phyloP scores from a whole-genome alignment of 768 basidiomycete genomes.

The Amanita rimosa region DNA sequence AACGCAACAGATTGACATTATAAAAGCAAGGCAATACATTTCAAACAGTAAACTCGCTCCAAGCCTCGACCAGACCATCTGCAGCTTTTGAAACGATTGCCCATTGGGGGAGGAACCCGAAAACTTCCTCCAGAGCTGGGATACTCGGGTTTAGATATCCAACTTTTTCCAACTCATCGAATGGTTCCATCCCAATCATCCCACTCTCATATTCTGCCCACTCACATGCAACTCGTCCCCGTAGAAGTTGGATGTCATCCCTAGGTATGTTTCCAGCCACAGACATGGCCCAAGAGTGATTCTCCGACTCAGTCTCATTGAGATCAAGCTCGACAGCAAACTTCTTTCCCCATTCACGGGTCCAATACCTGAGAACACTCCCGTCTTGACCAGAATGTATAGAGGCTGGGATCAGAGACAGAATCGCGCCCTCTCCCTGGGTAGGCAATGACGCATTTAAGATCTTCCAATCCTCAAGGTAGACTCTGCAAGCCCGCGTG shows the following conservation, averaged over 20 bases:
- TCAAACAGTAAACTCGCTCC: conserved; percentile 21
- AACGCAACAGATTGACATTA: no score
- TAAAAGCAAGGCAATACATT: no score
- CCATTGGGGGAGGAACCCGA: conserved; percentile 59
- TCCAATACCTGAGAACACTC: conserved; percentile 42
- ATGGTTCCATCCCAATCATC: conserved; percentile 29
- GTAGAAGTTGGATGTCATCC: neutral
- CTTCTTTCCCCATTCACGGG: conserved; percentile 41
- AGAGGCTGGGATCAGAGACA: neutral
- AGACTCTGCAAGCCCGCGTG: conserved; percentile 47
- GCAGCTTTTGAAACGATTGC: conserved; percentile 44
- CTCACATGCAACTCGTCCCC: conserved; percentile 45
- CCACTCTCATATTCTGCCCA: conserved; percentile 62
- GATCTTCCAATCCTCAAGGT: conserved; percentile 28
- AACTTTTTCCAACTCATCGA: conserved; percentile 18
- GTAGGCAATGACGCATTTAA: neutral
- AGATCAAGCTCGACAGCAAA: conserved; percentile 46
- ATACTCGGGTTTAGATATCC: conserved; percentile 26
- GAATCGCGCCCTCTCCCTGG: neutral
- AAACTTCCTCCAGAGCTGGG: conserved; percentile 59
- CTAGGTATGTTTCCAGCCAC: conserved; percentile 10
- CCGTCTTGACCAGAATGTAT: conserved; percentile 10
- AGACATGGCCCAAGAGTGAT: conserved; percentile 8
- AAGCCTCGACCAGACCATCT: conserved; percentile 51
- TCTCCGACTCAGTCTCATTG: neutral